phyloP scores from a whole-genome alignment of 331 rosid genomes.

The Malus hybrid region DNA sequence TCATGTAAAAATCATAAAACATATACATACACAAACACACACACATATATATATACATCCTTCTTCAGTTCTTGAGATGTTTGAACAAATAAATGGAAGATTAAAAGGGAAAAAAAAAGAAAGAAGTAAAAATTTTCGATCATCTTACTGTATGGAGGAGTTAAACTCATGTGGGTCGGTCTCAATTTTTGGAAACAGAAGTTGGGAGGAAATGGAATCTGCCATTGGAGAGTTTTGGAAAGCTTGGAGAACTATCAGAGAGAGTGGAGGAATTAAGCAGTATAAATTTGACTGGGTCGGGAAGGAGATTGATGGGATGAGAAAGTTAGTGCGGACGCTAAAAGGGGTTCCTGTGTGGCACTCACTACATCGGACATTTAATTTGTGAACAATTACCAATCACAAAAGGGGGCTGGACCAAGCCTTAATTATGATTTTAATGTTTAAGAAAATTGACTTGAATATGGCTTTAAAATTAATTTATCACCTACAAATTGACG shows the following conservation, averaged over 20 bases:
- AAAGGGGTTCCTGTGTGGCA: neutral
- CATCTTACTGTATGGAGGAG: slow-evolving; percentile 27
- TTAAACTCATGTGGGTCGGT: slow-evolving; percentile 12
- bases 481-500: no score
- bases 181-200: slow-evolving; percentile 21
- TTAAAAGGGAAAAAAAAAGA: neutral
- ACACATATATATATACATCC: neutral
- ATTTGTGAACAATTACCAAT: slow-evolving; percentile 27
- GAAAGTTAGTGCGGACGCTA: slow-evolving; percentile 11
- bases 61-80: neutral
- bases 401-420: slow-evolving; percentile 10
- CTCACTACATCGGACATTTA: slow-evolving; percentile 8
- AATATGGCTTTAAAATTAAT: neutral
- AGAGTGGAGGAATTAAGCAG: neutral
- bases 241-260: neutral
- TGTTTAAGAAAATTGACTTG: neutral
- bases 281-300: neutral
- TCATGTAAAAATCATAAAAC: neutral
- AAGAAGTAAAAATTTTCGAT: neutral
- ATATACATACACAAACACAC: neutral
- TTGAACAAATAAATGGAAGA: neutral
- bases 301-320: neutral
- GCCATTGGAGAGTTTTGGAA: neutral
- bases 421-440: neutral
- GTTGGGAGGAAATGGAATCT: neutral